Conservation (phyloP, 345 rosid species). For the Iberis pinnata region DNA sequence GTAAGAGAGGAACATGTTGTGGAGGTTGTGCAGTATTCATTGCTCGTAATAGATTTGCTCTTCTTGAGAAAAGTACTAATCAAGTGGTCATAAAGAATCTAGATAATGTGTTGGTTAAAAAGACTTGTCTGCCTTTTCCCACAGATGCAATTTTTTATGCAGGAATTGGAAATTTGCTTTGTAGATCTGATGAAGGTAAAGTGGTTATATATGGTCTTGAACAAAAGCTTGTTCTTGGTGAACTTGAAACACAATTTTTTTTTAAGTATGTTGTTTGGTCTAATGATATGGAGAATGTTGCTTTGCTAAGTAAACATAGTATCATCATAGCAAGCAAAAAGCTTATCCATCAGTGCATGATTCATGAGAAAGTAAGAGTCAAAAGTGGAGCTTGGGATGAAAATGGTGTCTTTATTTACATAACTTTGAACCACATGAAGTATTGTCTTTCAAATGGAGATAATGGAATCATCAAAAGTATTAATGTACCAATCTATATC, state of each 20-base stretch:
- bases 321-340: slow-evolving; percentile 81
- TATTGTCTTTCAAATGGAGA: slow-evolving; percentile 97
- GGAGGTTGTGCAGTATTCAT: slow-evolving; percentile 88
- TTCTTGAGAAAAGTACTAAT: slow-evolving; percentile 81
- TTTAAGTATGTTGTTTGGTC: slow-evolving; percentile 85
- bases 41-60: slow-evolving; percentile 91
- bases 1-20: slow-evolving; percentile 68
- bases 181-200: slow-evolving; percentile 86
- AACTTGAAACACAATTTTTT: slow-evolving; percentile 75
- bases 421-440: slow-evolving; percentile 39
- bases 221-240: slow-evolving; percentile 85
- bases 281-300: slow-evolving; percentile 88
- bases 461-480: slow-evolving; percentile 76
- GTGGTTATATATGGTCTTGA: slow-evolving; percentile 87
- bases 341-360: slow-evolving; percentile 78
- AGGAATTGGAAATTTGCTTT: slow-evolving; percentile 84
- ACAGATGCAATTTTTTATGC: slow-evolving; percentile 90
- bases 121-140: slow-evolving; percentile 62
- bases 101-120: slow-evolving; percentile 80
- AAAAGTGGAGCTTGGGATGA: slow-evolving; percentile 99
- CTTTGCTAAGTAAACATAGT: slow-evolving; percentile 91
- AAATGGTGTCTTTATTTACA: slow-evolving; percentile 43
- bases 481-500: slow-evolving; percentile 79
- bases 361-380: slow-evolving; percentile 90
- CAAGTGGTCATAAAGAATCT: slow-evolving; percentile 82